Conservation (phyloP, 2,329 filamentous ascomycete species). For the Aspergillus pseudonomiae region DNA sequence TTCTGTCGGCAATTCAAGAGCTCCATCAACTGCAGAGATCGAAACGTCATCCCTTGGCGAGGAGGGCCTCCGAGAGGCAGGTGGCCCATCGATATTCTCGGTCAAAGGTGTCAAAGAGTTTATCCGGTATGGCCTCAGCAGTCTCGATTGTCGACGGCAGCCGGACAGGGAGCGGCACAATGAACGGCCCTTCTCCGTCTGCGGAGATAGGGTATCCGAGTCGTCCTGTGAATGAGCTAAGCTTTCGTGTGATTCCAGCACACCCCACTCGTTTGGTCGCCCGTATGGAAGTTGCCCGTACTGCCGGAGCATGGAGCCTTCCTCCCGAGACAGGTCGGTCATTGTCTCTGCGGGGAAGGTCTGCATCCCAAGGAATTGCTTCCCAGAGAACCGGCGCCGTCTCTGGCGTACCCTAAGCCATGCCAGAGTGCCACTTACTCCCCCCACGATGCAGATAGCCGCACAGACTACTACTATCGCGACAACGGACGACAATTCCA, state of each 20-base stretch:
- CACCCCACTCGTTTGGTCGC: conserved; percentile 39
- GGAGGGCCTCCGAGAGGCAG: conserved; percentile 12
- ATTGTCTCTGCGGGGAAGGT: conserved; percentile 32
- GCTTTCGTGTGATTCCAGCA: conserved; percentile 36
- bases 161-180: conserved; percentile 38
- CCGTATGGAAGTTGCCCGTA: conserved; percentile 40
- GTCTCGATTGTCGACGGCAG: conserved; percentile 31
- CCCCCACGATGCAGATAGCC: conserved; percentile 36
- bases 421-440: conserved; percentile 35
- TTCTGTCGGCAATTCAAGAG: conserved; percentile 38
- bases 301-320: conserved; percentile 34
- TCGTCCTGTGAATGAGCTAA: conserved; percentile 24
- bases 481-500: conserved; percentile 35
- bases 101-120: conserved; percentile 37
- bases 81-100: conserved; percentile 30
- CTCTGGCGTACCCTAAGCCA: conserved; percentile 41
- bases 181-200: conserved; percentile 34
- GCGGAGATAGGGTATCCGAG: conserved; percentile 25
- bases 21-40: conserved; percentile 39
- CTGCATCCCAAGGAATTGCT: conserved; percentile 21
- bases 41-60: conserved; percentile 34
- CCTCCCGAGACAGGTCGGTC: conserved; percentile 36
- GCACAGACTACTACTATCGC: conserved; percentile 40
- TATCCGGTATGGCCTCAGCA: conserved; percentile 29
- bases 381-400: conserved; percentile 29